Conservation (phyloP, 495 filamentous ascomycete genomes). For the Penicillium cosmopolitanum region DNA sequence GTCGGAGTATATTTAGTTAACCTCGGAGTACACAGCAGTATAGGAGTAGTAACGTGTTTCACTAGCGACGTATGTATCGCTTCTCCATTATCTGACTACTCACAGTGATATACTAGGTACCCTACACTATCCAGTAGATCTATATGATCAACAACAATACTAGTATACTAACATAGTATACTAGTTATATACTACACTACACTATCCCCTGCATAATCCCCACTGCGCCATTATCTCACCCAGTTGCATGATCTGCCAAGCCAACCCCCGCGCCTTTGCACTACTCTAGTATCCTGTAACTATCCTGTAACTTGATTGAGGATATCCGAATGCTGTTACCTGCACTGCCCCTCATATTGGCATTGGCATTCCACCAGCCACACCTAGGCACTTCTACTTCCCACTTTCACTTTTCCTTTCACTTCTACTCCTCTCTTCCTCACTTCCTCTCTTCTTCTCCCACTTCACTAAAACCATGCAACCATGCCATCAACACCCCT, state of each 20-base stretch:
- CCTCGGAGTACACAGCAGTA: no score
- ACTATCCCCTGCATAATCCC: neutral
- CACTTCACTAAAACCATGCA: slow-evolving; percentile 8
- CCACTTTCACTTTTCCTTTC: neutral
- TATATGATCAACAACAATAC: neutral
- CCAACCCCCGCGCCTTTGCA: no score
- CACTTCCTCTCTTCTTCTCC: neutral
- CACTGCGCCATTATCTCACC: no score
- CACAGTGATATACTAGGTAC: no score
- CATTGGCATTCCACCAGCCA: neutral
- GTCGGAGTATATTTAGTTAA: no score
- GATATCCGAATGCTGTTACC: no score
- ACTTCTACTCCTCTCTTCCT: neutral
- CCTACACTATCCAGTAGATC: neutral
- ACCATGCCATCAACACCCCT: slow-evolving; percentile 19
- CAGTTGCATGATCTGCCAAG: no score
- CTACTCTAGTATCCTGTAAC: no score
- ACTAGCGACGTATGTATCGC: no score
- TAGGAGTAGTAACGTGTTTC: no score
- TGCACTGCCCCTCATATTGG: neutral
- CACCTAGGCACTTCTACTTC: neutral
- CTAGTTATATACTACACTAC: neutral
- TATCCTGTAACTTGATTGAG: no score
- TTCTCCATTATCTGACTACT: no score
- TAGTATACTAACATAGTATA: neutral